Evolutionary conservation across 2,329 filamentous ascomycete genomes (phyloP).

Genomic region (Anisogramma anomala): DNA sequence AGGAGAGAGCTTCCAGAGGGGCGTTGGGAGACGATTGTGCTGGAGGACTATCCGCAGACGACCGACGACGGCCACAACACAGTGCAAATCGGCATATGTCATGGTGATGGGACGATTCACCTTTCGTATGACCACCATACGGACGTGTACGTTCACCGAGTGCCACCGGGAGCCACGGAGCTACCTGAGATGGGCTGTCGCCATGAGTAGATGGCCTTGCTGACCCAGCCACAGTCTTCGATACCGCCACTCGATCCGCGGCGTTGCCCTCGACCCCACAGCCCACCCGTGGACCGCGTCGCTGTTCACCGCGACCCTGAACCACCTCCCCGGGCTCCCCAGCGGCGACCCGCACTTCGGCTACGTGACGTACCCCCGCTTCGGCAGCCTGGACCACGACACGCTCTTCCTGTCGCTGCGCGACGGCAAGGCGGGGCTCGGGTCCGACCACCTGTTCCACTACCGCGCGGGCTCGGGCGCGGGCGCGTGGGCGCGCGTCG

Average conservation of each 20-base stretch:
- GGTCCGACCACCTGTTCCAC: slow-evolving; percentile 35
- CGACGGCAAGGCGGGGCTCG: slow-evolving; percentile 38
- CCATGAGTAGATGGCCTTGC: too few relatives aligned
- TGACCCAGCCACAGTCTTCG: slow-evolving; percentile 19
- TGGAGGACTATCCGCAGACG: slow-evolving; percentile 38
- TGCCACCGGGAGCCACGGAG: not conserved
- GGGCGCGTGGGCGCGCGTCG: slow-evolving; percentile 27
- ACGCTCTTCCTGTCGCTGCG: slow-evolving; percentile 37
- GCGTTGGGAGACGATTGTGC: slow-evolving; percentile 34
- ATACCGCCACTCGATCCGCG: slow-evolving; percentile 27
- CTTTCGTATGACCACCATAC: slow-evolving; percentile 41
- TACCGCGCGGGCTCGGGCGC: slow-evolving; percentile 25
- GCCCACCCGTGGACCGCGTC: slow-evolving; percentile 22
- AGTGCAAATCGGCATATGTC: slow-evolving; percentile 38
- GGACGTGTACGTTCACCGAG: slow-evolving; percentile 21
- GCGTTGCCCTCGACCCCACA: slow-evolving; percentile 23
- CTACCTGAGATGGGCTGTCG: too few relatives aligned
- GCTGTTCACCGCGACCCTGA: slow-evolving; percentile 28
- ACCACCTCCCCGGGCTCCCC: slow-evolving; percentile 25
- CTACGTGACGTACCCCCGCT: slow-evolving; percentile 38
- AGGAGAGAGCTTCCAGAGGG: slow-evolving; percentile 30
- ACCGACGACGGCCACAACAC: slow-evolving; percentile 42
- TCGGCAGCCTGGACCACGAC: slow-evolving; percentile 26
- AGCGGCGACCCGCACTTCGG: slow-evolving; percentile 21
- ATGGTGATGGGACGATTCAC: slow-evolving; percentile 40